Base-by-base conservation (phyloP, 2,329 filamentous ascomycete species). In the Cercospora zeina region DNA sequence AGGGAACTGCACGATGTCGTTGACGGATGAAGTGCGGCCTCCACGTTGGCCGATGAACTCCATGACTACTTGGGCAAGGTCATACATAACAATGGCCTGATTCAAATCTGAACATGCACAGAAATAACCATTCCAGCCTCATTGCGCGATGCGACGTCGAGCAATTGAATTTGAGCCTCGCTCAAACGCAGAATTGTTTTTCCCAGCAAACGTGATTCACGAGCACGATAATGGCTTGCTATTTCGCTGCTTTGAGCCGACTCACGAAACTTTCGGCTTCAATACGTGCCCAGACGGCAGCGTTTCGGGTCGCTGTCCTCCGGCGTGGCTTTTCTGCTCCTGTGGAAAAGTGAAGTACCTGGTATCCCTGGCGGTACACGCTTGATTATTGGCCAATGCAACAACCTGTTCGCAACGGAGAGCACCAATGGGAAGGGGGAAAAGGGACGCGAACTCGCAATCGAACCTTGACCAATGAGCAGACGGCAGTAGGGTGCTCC, bases 241-340 rank as follows among this genome's bases (percentile, higher is more conserved):
- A n/a, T 36, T 27, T 27, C 24, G 24, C 24, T 27, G 24, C 4
- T 7, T 14, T 14, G 14, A 13, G 14, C 11, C 45, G 42, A 50
- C 42, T 58, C 45, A 37, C 45, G 45, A 53, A 39, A 33, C 56
- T 59, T 59, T 31, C 56, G 56, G 56, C 45, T 24, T 31, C 31
- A 14, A 59, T 24, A 24, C 49, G 27, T 34, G 14, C 39, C 30
- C 37, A 42, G 45, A 53, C 56, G 33, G 45, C 45, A 27, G 8
- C 39, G 47, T 27, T 19, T 59, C 56, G 56, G 31, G 30, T 51
- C 21, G 27, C 6, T n/a, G 19, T 58, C 21, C 51, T 54, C 21
- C 53, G 21, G 31, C 42, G 34, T 34, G 10, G 19, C 34, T 27
- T 16, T 37, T 27, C 24, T 39, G 19, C 53, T 16, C 42, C 24